phyloP scores from a whole-genome alignment of 2,329 filamentous ascomycete genomes.

The Fusarium nanum region DNA sequence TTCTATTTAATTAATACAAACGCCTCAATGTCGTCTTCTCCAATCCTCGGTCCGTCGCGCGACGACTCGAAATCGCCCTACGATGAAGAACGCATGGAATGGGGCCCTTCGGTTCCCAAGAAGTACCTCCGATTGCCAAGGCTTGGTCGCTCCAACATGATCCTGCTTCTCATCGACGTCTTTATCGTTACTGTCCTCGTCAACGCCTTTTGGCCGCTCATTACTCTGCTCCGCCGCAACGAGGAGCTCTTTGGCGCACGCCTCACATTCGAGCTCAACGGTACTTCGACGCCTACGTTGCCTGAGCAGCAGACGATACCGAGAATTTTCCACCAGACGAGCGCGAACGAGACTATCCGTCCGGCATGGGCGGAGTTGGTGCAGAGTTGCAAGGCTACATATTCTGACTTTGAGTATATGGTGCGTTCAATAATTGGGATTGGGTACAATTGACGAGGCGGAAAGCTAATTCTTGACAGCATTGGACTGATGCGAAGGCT shows the following conservation, averaged over 20 bases:
- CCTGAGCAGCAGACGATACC: conserved; percentile 77
- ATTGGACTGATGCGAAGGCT: conserved; percentile 77
- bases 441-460: not conserved
- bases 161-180: conserved; percentile 70
- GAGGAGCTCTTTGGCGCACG: conserved; percentile 48
- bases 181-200: conserved; percentile 73
- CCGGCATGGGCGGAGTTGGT: conserved; percentile 73
- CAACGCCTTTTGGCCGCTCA: conserved; percentile 75
- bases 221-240: conserved; percentile 70
- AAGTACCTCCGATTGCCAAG: conserved; percentile 41
- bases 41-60: conserved; percentile 22
- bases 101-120: conserved; percentile 40
- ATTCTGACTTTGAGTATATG: conserved; percentile 80
- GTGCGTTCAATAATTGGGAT: conserved; percentile 51
- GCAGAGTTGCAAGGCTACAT: conserved; percentile 73
- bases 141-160: conserved; percentile 58
- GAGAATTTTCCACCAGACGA: conserved; percentile 82
- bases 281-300: conserved; percentile 65
- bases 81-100: conserved; percentile 45
- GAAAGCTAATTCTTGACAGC: conserved; percentile 54
- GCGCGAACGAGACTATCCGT: conserved; percentile 76
- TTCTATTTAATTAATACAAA: not conserved
- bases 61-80: conserved; percentile 25
- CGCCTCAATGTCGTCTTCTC: conserved; percentile 20
- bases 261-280: conserved; percentile 61